phyloP scores from a whole-genome alignment of 225 moss, liverwort and hornwort species.

The Pseudoscleropodium purum region DNA sequence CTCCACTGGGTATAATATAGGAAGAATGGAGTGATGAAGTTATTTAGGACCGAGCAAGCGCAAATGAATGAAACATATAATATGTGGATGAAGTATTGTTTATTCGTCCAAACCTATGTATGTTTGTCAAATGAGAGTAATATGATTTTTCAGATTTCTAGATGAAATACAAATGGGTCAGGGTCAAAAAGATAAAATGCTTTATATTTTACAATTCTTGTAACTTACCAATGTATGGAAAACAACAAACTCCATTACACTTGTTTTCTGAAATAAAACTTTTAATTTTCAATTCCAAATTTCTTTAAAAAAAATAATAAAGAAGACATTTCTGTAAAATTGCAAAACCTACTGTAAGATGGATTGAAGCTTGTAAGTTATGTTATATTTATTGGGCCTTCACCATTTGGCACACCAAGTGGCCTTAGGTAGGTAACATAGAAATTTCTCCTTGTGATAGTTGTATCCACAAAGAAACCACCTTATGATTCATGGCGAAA shows the following conservation, averaged over 20 bases:
- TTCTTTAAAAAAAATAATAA: background rate
- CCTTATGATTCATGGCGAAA: background rate
- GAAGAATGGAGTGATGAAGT: background rate
- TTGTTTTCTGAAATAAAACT: background rate
- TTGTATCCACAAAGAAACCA: background rate
- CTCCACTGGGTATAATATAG: background rate
- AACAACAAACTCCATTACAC: background rate
- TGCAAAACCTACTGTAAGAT: background rate
- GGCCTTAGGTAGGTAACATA: background rate
- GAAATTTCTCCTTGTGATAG: background rate
- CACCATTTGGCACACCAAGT: background rate
- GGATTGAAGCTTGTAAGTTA: background rate
- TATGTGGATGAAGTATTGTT: background rate
- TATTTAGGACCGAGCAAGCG: background rate
- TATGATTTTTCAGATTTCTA: background rate
- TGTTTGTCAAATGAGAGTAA: background rate
- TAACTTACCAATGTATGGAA: background rate
- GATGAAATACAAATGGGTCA: background rate
- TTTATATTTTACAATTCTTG: background rate
- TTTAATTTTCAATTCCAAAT: background rate
- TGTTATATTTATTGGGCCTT: background rate
- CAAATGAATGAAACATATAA: background rate
- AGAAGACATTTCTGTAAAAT: too few relatives aligned
- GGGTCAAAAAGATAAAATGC: background rate
- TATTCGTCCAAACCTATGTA: background rate